Evolutionary conservation across 805 yeast species (phyloP), one percentile per base, ranked within the genome.

Genomic region (Pichia exigua): DNA sequence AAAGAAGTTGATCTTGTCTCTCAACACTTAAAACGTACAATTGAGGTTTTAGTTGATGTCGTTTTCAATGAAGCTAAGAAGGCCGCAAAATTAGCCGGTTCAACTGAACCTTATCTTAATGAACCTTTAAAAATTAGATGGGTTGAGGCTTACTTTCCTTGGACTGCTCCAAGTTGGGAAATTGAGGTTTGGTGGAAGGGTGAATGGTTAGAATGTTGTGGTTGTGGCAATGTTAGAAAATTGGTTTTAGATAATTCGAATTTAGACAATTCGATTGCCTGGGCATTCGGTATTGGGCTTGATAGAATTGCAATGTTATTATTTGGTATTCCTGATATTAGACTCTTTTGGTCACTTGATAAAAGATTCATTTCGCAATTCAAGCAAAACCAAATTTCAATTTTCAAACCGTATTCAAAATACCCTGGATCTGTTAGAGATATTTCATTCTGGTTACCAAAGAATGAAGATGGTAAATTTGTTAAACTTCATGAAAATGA

Each of bases 131-230:
- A 79, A 62, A 87, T 91, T 20, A 77, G 98, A 59, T 94, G 99
- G 99, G 85, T 90, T 35, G 95, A 88, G 61, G 95, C 94, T 0
- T 88, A 83, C 62, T 94, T 94, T 72, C 99, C 99, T 4, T 94
- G 98, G 97, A 94, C 99, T 3, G 82, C 96, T 1, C 99, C 99
- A 4, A 87, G 96, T 43, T 94, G 96, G 95, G 97, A 94, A 63
- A 89, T 95, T 59, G 99, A 94, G 69, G 96, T 94, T 5, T 90
- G 95, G 91, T 94, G 98, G 97, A 87, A 90, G 64, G 95, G 94
- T 48, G 95, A 91, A 59, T 94, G 99, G 99, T 74, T 94, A 38
- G 99, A 94, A 70, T 83, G 96, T 65, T 88, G 96, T 62, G 99
- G 99, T 0, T 88, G 96, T 69, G 99, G 99, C 26, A 76, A 92